Evolutionary conservation across 176 grass and related monocot genomes (phyloP).

Genomic region (Bothriochloa decipiens): DNA sequence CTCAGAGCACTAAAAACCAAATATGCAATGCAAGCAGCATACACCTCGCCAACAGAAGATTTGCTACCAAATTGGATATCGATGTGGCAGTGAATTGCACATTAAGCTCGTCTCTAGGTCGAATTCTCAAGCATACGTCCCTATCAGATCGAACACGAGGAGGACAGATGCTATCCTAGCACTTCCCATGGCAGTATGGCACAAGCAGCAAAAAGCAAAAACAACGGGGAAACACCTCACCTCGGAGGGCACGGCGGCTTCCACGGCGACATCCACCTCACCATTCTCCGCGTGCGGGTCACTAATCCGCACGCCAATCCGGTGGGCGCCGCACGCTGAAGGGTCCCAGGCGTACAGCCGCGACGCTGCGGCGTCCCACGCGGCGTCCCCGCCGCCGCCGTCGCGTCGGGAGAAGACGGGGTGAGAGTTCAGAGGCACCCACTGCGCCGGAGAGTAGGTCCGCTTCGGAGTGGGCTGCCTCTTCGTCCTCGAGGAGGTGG

Average conservation of each 20-base stretch:
- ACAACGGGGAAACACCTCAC: conserved; percentile 33
- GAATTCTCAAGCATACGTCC: background rate
- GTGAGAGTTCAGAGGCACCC: conserved; percentile 52
- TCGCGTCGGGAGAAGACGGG: conserved; percentile 35
- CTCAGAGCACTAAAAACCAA: background rate
- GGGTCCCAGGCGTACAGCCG: conserved; percentile 84
- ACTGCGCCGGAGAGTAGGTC: conserved; percentile 53
- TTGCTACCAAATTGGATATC: background rate
- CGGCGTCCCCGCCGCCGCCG: conserved; percentile 31
- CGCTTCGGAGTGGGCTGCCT: conserved; percentile 50
- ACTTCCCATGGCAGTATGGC: conserved; percentile 4
- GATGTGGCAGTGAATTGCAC: background rate
- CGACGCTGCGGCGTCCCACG: conserved; percentile 74
- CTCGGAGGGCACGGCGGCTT: conserved; percentile 84
- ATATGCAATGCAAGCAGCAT: background rate
- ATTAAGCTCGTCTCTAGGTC: background rate
- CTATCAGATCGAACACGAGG: background rate
- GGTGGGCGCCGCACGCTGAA: conserved; percentile 47
- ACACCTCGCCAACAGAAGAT: conserved; percentile 17
- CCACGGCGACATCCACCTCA: conserved; percentile 53
- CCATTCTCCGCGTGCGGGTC: conserved; percentile 52
- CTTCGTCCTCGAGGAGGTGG: conserved; percentile 47
- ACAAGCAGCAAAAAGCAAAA: conserved; percentile 19
- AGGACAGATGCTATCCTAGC: conserved; percentile 5
- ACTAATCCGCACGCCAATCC: conserved; percentile 66